Base-by-base conservation (phyloP, 2,329 filamentous ascomycete genomes). In the Trichoderma hamatum region DNA sequence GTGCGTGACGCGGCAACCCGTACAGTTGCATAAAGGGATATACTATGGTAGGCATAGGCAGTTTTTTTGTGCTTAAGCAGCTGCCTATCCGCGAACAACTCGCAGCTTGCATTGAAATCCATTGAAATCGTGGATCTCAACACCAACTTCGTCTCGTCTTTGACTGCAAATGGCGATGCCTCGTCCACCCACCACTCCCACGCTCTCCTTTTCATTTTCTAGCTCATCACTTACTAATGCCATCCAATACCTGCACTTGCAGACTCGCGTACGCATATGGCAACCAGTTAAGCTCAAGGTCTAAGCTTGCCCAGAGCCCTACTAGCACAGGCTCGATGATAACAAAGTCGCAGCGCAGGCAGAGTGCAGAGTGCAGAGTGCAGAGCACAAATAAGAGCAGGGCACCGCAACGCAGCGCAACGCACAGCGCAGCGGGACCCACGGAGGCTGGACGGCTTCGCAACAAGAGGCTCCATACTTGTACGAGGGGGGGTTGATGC, bases 311-410 rank as follows among this genome's bases (percentile, higher is more conserved):
- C 16, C 24, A 30, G 13, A 16, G n/a, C 49, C 49, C 19, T 36
- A 56, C 36, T 66, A 54, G 51, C 21, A 49, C 21, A 24, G 28
- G 62, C 26, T 32, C 19, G n/a, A 56, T 30, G 62, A 66, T 66
- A 66, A 66, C 62, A 66, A 56, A 56, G 61, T 64, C 30, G 61
- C 34, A 64, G 61, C 61, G 61, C 62, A 56, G 61, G 54, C 30
- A 51, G 24, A 64, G 61, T 51, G 61, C 62, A 66, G 52, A 56
- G 34, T 43, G 49, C 59, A 61, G 26, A 62, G 21, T 24, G 60
- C 58, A 49, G 14, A 30, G 46, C 21, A 28, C 36, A 61, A n/a
- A 13, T 28, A 34, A 51, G n/a, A 19, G 32, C 49, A 64, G 34
- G 3, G 61, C 61, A 64, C 30, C 21, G 34, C 51, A 54, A 55